These are phyloP conservation scores for Phyllosticta citribraziliensis DNA, from an alignment of 2,329 filamentous ascomycete genomes.

Conservation along the genomic window DNA sequence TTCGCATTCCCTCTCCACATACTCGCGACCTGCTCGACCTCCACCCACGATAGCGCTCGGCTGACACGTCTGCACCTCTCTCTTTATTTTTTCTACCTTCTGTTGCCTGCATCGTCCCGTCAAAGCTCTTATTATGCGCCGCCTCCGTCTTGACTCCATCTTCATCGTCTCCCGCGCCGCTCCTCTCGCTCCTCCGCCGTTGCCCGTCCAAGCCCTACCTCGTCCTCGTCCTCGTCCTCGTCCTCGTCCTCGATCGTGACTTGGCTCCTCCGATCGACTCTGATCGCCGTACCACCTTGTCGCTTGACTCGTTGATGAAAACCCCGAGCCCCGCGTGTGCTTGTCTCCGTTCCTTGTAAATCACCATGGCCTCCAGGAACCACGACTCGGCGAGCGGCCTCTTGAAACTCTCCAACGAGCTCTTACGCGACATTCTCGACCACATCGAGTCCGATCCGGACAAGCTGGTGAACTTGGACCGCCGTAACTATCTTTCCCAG, in stretches of 20 bases:
- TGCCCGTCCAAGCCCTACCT: not conserved
- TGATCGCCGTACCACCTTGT: not conserved
- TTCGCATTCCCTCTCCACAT: conserved; percentile 5
- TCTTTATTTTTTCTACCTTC: conserved; percentile 6
- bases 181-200: not conserved
- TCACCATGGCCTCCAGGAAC: conserved; percentile 11
- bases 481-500: conserved; percentile 41
- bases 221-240: not conserved
- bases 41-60: conserved; percentile 13
- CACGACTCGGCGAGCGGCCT: conserved; percentile 16
- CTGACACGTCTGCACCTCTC: conserved; percentile 12
- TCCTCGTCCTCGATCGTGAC: not conserved
- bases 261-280: not conserved
- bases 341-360: not conserved
- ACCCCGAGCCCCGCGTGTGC: conserved; percentile 18
- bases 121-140: not conserved
- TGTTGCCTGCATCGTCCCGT: not conserved
- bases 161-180: not conserved
- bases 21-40: conserved; percentile 2
- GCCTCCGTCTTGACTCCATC: not conserved
- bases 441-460: conserved; percentile 43
- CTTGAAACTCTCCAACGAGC: conserved; percentile 38
- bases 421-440: conserved; percentile 42
- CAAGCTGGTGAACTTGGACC: conserved; percentile 40
- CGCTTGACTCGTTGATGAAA: conserved; percentile 18